Evolutionary conservation across 768 basidiomycete species (phyloP).

Genomic region (Sarcomyxa edulis): DNA sequence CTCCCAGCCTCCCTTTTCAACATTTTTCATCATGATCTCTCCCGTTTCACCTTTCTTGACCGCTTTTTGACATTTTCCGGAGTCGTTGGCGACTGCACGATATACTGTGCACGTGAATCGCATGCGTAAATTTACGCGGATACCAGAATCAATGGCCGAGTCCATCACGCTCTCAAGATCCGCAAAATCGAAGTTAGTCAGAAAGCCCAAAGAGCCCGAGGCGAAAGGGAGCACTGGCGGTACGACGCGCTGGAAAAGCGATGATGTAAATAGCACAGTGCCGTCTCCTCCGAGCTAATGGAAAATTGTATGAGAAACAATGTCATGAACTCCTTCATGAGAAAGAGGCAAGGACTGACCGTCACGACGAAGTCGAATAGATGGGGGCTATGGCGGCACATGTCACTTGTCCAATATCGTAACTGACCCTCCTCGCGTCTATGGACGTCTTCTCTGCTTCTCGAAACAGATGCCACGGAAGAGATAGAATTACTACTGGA

Average conservation of each 20-base stretch:
- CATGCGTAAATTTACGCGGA: constrained; percentile 97
- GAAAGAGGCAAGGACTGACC: constrained; percentile 41
- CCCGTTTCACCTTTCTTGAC: constrained; percentile 93
- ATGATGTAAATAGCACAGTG: constrained; percentile 97
- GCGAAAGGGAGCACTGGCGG: constrained; percentile 99
- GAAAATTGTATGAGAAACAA: constrained; percentile 11
- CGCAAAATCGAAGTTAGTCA: constrained; percentile 93
- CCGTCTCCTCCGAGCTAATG: constrained; percentile 93
- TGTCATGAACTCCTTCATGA: not conserved
- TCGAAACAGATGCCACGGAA: constrained; percentile 44
- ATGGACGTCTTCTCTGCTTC: constrained; percentile 35
- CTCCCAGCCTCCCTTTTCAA: constrained; percentile 93
- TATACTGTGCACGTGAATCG: constrained; percentile 99
- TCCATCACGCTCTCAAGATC: constrained; percentile 84
- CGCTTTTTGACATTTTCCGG: constrained; percentile 66
- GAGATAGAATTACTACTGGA: constrained; percentile 63
- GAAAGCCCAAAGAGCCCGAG: constrained; percentile 93
- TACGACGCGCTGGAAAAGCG: constrained; percentile 97
- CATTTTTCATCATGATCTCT: constrained; percentile 93
- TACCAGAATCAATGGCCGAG: constrained; percentile 84
- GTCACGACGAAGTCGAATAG: constrained; percentile 98
- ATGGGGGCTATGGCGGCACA: constrained; percentile 89
- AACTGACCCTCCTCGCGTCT: constrained; percentile 78
- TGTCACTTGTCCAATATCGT: constrained; percentile 94
- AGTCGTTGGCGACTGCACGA: constrained; percentile 77